Conservation (phyloP, 768 basidiomycete genomes). For the Serendipita sp. region DNA sequence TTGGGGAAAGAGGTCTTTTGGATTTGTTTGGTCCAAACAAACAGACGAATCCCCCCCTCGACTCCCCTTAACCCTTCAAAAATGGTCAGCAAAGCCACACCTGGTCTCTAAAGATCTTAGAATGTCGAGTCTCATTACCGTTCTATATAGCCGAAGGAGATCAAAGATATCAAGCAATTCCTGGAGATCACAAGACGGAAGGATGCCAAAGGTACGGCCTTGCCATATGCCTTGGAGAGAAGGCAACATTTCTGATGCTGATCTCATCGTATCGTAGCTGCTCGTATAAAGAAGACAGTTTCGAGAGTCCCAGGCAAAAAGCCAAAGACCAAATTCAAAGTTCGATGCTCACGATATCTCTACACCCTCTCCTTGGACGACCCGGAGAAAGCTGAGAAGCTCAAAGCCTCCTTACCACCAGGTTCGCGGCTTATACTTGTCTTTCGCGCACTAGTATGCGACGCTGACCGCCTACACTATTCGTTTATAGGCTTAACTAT, state of each 20-base stretch:
- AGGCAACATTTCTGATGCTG: slow-evolving; percentile 8
- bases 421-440: slow-evolving; percentile 36
- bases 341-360: slow-evolving; percentile 88
- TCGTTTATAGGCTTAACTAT: slow-evolving; percentile 45
- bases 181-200: slow-evolving; percentile 93
- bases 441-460: neutral
- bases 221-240: neutral
- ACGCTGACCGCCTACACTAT: neutral
- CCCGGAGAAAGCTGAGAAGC: slow-evolving; percentile 96
- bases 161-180: slow-evolving; percentile 97
- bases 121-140: neutral
- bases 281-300: slow-evolving; percentile 91
- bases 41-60: neutral
- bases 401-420: slow-evolving; percentile 87
- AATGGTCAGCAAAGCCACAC: slow-evolving; percentile 5
- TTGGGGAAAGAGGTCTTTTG: neutral
- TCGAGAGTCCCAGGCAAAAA: slow-evolving; percentile 44
- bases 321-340: slow-evolving; percentile 92
- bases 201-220: slow-evolving; percentile 81
- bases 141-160: slow-evolving; percentile 76
- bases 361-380: slow-evolving; percentile 97
- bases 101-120: too few relatives aligned
- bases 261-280: slow-evolving; percentile 38
- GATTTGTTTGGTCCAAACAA: neutral
- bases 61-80: neutral